Conservation (phyloP, 2,329 filamentous ascomycete genomes). For the Curvularia sp. region DNA sequence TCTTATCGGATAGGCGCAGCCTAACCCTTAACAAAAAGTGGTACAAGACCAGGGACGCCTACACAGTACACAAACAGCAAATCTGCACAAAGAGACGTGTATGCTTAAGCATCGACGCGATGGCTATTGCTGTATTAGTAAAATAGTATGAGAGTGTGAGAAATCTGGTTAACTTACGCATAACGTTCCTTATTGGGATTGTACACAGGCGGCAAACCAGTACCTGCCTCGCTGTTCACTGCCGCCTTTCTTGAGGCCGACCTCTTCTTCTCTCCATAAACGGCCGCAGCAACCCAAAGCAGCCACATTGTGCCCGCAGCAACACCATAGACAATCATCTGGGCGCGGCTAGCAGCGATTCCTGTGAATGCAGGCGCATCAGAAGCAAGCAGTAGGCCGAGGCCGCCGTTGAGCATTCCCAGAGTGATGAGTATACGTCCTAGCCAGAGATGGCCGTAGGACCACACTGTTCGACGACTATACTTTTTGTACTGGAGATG, state of each 20-base stretch:
- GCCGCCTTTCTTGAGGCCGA: constrained; percentile 15
- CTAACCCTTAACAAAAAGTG: too few species aligned
- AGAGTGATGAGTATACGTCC: constrained; percentile 61
- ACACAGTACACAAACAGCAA: neutral
- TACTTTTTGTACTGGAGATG: constrained; percentile 60
- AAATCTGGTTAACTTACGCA: constrained; percentile 14
- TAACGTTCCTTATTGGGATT: constrained; percentile 27
- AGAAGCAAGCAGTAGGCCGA: constrained; percentile 55
- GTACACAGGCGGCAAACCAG: constrained; percentile 8
- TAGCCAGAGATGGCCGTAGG: constrained; percentile 63
- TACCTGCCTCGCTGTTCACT: constrained; percentile 20
- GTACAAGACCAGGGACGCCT: neutral
- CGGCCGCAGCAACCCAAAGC: constrained; percentile 37
- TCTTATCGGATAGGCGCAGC: too few species aligned
- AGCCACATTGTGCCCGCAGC: constrained; percentile 48
- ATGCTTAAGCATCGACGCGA: neutral
- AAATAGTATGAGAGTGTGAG: neutral
- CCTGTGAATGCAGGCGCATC: constrained; percentile 36
- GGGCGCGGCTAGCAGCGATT: constrained; percentile 34
- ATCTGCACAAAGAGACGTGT: neutral
- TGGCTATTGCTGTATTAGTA: constrained; percentile 3
- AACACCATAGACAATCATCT: constrained; percentile 46
- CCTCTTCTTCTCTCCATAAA: constrained; percentile 38
- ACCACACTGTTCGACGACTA: constrained; percentile 55
- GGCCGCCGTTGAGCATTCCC: constrained; percentile 64